Base-by-base conservation (phyloP, 2,329 filamentous ascomycete genomes). In the Neonectria sp. region DNA sequence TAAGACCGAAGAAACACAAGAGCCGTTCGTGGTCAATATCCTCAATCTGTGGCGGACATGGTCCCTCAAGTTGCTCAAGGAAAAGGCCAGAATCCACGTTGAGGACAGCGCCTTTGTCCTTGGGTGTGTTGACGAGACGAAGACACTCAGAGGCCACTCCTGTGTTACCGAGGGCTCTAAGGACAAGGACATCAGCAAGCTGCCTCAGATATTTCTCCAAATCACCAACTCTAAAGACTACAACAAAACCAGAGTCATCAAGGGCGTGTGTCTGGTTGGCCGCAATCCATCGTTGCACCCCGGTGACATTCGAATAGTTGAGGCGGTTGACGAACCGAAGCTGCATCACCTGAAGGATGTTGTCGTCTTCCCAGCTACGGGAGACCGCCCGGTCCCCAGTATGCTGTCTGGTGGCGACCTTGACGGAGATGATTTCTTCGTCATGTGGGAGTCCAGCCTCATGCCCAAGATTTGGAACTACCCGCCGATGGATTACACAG, bases 331-430 rank as follows among this genome's bases (percentile, higher is more conserved):
- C 72, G 86, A 90, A 2, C 88, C 90, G 1, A 83, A 84, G n/a
- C 83, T 99, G 4, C 88, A 86, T 52, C 93, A 98, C 74, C 85
- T 98, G 4, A 91, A 89, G 63, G 91, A 98, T 76, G 93, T 97
- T 1, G 91, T 98, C 1, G 95, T 98, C 0, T 92, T 99, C 55
- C 94, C 96, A 1, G 90, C 93, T 40, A 91, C 85, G 0, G 95
- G 95, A 0, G 94, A 98, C 76, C 87, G 92, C 17, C 94, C 97
- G 69, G 83, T 99, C 25, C 90, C 95, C 1, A 95, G 93, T 75
- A 98, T 98, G 95, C 95, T 96, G 70, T 97, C 96, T 4, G 96
- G 96, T 2, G 96, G 96, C 0, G 96, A 99, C 76, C 86, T 99
- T 0, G 96, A 99, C 76, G 96, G 96, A 0, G 96, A 99, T 75